These are phyloP conservation scores for Sugiyamaella neomexicana DNA, from an alignment of 1,139 yeast genomes.

Conservation along the genomic window DNA sequence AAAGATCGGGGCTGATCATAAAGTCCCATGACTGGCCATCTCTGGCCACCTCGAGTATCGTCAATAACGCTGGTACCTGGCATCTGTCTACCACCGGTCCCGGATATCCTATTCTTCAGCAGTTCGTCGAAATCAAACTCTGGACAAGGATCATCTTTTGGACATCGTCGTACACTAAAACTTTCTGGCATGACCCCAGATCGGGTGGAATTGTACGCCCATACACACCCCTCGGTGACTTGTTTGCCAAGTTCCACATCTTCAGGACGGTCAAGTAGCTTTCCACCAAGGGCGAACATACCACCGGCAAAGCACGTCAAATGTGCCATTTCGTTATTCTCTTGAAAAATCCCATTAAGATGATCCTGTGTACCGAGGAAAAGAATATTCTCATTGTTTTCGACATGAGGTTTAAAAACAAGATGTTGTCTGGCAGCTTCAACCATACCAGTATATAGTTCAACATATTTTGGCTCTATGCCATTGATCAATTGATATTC, in stretches of 20 bases:
- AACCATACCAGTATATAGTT: slow-evolving; percentile 43
- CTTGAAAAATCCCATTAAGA: slow-evolving; percentile 23
- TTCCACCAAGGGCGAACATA: slow-evolving; percentile 67
- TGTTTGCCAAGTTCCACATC: slow-evolving; percentile 61
- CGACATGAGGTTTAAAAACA: slow-evolving; percentile 47
- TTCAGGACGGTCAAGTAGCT: slow-evolving; percentile 49
- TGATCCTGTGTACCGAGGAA: slow-evolving; percentile 8
- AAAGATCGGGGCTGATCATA: slow-evolving; percentile 42
- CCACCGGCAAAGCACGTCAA: slow-evolving; percentile 76
- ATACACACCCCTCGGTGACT: slow-evolving; percentile 67
- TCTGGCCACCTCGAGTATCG: slow-evolving; percentile 26
- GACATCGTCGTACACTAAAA: slow-evolving; percentile 43
- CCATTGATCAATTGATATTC: slow-evolving; percentile 56
- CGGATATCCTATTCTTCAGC: slow-evolving; percentile 8
- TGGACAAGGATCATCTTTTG: slow-evolving; percentile 33
- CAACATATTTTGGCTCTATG: slow-evolving; percentile 39
- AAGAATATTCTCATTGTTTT: slow-evolving; percentile 41
- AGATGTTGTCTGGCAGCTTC: slow-evolving; percentile 45
- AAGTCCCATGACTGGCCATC: slow-evolving; percentile 37
- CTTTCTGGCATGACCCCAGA: slow-evolving; percentile 50
- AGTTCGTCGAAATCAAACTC: slow-evolving; percentile 28
- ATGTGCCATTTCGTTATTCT: slow-evolving; percentile 47
- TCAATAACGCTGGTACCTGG: not conserved
- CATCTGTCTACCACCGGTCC: not conserved
- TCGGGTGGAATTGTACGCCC: slow-evolving; percentile 52